Evolutionary conservation across 202 grass and related monocot genomes (phyloP).

Genomic region (Setaria italica): DNA sequence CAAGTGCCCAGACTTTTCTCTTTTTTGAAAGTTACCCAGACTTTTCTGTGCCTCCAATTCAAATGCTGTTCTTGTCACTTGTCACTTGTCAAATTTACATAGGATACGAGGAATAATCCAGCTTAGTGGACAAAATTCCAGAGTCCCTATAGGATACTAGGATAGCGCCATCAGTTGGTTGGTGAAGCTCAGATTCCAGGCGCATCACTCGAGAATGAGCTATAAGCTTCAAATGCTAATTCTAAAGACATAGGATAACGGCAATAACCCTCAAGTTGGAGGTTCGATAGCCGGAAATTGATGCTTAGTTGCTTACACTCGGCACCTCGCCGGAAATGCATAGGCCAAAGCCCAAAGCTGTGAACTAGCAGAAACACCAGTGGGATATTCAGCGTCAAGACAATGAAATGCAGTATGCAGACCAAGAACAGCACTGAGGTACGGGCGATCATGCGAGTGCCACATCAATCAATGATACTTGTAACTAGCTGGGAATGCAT

Average conservation of each 20-base stretch:
- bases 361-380: not conserved
- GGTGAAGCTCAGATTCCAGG: too few species aligned
- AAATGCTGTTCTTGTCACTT: not conserved
- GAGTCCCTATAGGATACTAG: not conserved
- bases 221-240: too few species aligned
- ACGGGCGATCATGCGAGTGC: not conserved
- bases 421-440: not conserved
- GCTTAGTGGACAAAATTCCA: not conserved
- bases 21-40: not conserved
- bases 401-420: not conserved
- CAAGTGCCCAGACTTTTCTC: not conserved
- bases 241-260: too few species aligned
- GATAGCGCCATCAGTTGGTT: not conserved
- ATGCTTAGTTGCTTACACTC: slow-evolving; percentile 3
- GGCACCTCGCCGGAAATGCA: not conserved
- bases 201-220: too few species aligned
- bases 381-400: too few species aligned
- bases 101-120: not conserved
- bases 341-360: too few species aligned
- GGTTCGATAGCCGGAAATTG: not conserved
- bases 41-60: not conserved
- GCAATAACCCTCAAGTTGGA: too few species aligned
- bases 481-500: not conserved
- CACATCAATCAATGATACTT: not conserved
- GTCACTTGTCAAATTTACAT: not conserved